Evolutionary conservation across 2,329 filamentous ascomycete genomes (phyloP).

Genomic region (Alternaria sp.): DNA sequence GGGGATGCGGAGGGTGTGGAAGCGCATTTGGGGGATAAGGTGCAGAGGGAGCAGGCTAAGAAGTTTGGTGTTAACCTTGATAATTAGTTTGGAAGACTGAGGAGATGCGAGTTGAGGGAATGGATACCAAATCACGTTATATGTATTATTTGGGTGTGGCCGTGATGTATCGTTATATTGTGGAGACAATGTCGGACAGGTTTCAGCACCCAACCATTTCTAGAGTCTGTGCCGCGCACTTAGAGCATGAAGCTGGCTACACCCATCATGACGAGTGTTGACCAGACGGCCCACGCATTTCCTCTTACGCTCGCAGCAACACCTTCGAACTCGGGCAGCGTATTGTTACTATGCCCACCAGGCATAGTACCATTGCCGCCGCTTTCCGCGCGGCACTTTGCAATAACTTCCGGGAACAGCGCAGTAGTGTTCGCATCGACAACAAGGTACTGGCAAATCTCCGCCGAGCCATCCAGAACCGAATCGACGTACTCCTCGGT

Average conservation of each 20-base stretch:
- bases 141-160: background rate
- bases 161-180: background rate
- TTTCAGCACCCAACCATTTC: background rate
- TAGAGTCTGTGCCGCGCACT: rapidly evolving
- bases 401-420: conserved; percentile 26
- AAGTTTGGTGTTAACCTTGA: conserved; percentile 22
- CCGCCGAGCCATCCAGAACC: conserved; percentile 17
- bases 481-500: conserved; percentile 18
- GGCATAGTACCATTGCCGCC: conserved; percentile 2
- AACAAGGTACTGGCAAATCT: conserved; percentile 26
- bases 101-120: background rate
- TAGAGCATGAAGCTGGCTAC: background rate
- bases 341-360: background rate
- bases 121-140: background rate
- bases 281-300: background rate
- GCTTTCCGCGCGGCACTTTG: conserved; percentile 12
- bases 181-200: background rate
- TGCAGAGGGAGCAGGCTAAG: conserved; percentile 18
- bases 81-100: background rate
- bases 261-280: background rate
- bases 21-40: conserved; percentile 1
- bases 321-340: conserved; percentile 14
- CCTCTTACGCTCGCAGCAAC: background rate
- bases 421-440: conserved; percentile 26
- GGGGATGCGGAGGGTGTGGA: background rate